Base-by-base conservation (phyloP, 2,329 filamentous ascomycete genomes). In the Phymatotrichopsis omnivora region DNA sequence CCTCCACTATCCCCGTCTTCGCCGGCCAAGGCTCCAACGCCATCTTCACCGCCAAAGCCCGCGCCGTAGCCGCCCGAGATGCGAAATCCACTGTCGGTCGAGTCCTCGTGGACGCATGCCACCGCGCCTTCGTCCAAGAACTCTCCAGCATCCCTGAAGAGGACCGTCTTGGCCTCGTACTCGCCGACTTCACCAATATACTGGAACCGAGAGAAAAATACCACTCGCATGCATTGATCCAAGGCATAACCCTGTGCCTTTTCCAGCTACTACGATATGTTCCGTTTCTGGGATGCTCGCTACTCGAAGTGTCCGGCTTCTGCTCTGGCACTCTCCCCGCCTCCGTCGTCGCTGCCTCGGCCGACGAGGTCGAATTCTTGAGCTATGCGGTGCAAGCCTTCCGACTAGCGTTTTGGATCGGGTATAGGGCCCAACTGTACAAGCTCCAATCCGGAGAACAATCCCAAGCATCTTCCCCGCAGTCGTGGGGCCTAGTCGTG, bases 371-470 rank as follows among this genome's bases (percentile, higher is more conserved):
- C 14, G 65, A 68, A 25, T 60, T 69, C 7, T 56, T 69, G 24
- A 61, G 63, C 23, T 60, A 62, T 25, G 65, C 64, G 11, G 60
- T 68, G 25, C 62, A 68, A 49, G 59, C 61, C 0, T 66, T 68
- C 10, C 60, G 64, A 33, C 51, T 68, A 41, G 62, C 67, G n/a
- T 63, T 69, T 34, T 59, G 66, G 43, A 61, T 65, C n/a, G 67
- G 67, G 22, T 56, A 65, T 25, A 65, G 63, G 44, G 63, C 66
- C 42, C 56, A 43, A 62, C 59, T 47, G 60, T 66, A 22, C 59
- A 62, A 29, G 58, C 62, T 44, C 57, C 35, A 14, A 10, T 28
- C 39, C 25, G 35, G 37, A 22, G 46, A 49, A 34, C 35, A 46
- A n/a, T 43, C 45, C 23, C n/a, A 39, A 2, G 16, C 46, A n/a